A percentile compares a stretch with the other conserved stretches of the same genome.
These are phyloP conservation scores for Peronospora destructor DNA, from an alignment of 352 stramenopile genomes.

Conservation along the genomic window DNA sequence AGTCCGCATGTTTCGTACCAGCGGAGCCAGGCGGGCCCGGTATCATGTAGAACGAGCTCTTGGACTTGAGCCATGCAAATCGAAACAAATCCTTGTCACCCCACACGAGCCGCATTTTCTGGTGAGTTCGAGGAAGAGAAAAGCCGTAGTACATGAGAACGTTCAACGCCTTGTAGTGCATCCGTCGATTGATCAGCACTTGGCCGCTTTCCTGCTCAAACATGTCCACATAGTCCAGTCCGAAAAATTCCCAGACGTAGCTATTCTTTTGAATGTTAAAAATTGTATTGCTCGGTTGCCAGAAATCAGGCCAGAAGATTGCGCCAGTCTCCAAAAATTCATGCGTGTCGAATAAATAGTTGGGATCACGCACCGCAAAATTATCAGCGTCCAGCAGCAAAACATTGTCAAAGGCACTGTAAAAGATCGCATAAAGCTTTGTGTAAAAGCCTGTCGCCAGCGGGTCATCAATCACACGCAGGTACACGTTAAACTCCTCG, in stretches of 20 bases:
- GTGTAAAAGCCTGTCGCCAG: constrained; percentile 44
- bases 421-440: constrained; percentile 52
- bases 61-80: constrained; percentile 71
- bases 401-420: constrained; percentile 45
- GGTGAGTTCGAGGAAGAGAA: constrained; percentile 32
- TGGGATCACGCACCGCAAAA: constrained; percentile 47
- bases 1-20: constrained; percentile 37
- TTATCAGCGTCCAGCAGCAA: constrained; percentile 59
- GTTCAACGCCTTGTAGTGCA: constrained; percentile 49
- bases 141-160: constrained; percentile 70
- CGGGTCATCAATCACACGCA: constrained; percentile 44
- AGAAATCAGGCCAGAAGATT: constrained; percentile 84
- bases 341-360: constrained; percentile 56
- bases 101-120: constrained; percentile 55
- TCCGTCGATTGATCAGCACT: constrained; percentile 58
- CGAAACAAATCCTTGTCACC: constrained; percentile 82
- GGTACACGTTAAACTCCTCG: constrained; percentile 29
- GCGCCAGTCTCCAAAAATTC: constrained; percentile 52
- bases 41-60: constrained; percentile 64
- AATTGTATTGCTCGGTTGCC: constrained; percentile 59
- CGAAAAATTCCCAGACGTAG: constrained; percentile 66
- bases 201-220: constrained; percentile 82
- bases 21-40: constrained; percentile 39
- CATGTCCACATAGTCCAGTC: constrained; percentile 49
- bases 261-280: constrained; percentile 71